Evolutionary conservation across 75 land plant genomes (phyloP), one percentile per base, ranked within the genome.

Genomic region (Chamaecyparis obtusa): DNA sequence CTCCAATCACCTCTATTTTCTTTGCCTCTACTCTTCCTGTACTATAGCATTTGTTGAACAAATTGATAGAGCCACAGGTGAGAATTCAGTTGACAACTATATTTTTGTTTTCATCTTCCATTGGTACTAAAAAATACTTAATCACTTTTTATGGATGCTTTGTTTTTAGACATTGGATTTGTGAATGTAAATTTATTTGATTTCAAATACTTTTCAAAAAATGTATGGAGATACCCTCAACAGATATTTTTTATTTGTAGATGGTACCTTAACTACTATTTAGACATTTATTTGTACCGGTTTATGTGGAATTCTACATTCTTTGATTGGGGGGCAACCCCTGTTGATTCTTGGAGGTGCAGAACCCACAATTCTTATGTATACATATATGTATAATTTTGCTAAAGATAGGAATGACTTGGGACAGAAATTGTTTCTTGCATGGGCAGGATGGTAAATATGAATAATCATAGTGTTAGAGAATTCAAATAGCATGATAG

Each of bases 1-100:
- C 98, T 37, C 98, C 99, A 79, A 97, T 96, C 30, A 87, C 91
- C 13, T 97, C 96, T 67, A 97, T 97, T 60, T 96, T 97, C 87
- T 97, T 97, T 88, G 99, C 99, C 44, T 97, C 99, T 71, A 98
- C 99, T 19, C 93, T 97, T 87, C 99, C 99, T 60, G 99, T 97
- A n/a, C n/a, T 13, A 95, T 97, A 71, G 94, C 99, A 30, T 97
- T 97, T 87, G 99, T 98, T 30, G 98, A 97, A 88, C 99, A 97
- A 87, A 89, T 97, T 30, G 92, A 92, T 64, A 93, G 92, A 86
- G 95, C 95, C 35, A 97, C 99, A 86, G 94, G 99, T 96, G 60
- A 80, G 90, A 49, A 24, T 74, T 87, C n/a, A n/a, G n/a, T n/a
- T n/a, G n/a, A n/a, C n/a, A n/a, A n/a, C n/a, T n/a, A n/a, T n/a